A percentile compares a stretch with the other conserved stretches of the same genome.
phyloP scores from a whole-genome alignment of 805 yeast genomes.

The Candida wancherniae region DNA sequence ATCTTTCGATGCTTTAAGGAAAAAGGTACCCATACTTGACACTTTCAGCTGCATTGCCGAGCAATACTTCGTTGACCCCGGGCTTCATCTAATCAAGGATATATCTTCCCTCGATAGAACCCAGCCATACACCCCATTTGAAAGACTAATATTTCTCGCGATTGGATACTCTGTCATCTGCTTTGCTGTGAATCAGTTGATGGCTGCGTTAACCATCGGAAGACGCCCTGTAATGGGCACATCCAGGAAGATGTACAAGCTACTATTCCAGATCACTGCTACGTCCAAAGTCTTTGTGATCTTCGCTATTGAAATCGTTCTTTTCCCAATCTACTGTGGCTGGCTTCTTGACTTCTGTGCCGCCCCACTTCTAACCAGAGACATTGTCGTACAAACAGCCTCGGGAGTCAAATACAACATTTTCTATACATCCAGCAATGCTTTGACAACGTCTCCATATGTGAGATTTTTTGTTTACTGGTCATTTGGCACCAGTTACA shows the following conservation, averaged over 20 bases:
- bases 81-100: not conserved
- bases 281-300: slow-evolving; percentile 72
- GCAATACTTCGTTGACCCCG: slow-evolving; percentile 6
- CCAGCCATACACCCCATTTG: slow-evolving; percentile 28
- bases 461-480: slow-evolving; percentile 38
- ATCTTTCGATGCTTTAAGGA: not conserved
- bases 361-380: slow-evolving; percentile 46
- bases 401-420: slow-evolving; percentile 14
- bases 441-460: slow-evolving; percentile 18
- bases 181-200: slow-evolving; percentile 20
- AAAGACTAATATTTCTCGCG: slow-evolving; percentile 33
- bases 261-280: slow-evolving; percentile 50
- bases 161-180: slow-evolving; percentile 32
- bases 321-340: slow-evolving; percentile 88
- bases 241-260: slow-evolving; percentile 47
- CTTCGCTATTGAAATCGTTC: slow-evolving; percentile 72
- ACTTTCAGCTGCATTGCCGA: not conserved
- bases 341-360: slow-evolving; percentile 63
- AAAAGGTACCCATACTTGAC: not conserved
- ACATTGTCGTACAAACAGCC: slow-evolving; percentile 1
- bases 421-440: slow-evolving; percentile 21
- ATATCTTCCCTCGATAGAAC: slow-evolving; percentile 3
- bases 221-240: slow-evolving; percentile 45
- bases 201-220: slow-evolving; percentile 28
- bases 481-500: slow-evolving; percentile 76